These are phyloP conservation scores for Ceratocystis huliohia DNA, from an alignment of 2,329 filamentous ascomycete genomes.

Conservation along the genomic window DNA sequence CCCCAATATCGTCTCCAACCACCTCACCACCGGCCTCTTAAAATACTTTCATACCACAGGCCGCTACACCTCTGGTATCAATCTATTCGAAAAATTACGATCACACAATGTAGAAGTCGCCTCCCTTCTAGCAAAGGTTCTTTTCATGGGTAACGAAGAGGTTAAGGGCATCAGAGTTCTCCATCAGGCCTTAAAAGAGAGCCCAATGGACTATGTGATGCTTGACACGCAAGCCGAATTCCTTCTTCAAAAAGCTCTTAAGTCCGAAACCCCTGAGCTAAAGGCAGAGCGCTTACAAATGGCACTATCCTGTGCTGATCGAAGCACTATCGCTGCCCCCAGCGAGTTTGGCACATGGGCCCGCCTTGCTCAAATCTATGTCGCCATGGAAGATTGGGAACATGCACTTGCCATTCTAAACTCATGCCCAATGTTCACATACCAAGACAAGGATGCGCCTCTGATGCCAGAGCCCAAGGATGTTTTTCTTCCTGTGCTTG, in stretches of 20 bases:
- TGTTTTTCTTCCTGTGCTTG: conserved; percentile 72
- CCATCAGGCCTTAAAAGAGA: conserved; percentile 75
- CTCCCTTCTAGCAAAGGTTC: conserved; percentile 76
- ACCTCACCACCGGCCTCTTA: conserved; percentile 82
- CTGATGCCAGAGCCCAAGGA: conserved; percentile 86
- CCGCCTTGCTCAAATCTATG: conserved; percentile 81
- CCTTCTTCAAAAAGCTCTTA: conserved; percentile 66
- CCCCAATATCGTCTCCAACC: conserved; percentile 90
- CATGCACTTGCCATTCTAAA: conserved; percentile 89
- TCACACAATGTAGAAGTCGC: conserved; percentile 86
- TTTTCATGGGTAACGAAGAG: conserved; percentile 92
- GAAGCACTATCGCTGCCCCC: conserved; percentile 85
- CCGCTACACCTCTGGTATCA: conserved; percentile 87
- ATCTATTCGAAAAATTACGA: conserved; percentile 91
- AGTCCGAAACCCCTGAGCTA: conserved; percentile 40
- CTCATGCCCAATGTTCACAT: conserved; percentile 99
- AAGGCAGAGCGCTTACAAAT: conserved; percentile 62
- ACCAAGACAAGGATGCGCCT: conserved; percentile 94
- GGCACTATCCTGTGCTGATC: conserved; percentile 84
- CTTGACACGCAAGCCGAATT: conserved; percentile 91
- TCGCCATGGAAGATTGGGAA: conserved; percentile 91
- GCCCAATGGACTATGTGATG: conserved; percentile 95
- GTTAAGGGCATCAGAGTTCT: conserved; percentile 86
- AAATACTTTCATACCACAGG: conserved; percentile 94
- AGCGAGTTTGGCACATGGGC: conserved; percentile 98